Percentiles rank a stretch among this genome's conserved stretches.
Evolutionary conservation across 2,329 filamentous ascomycete species (phyloP).

Genomic region (Arachnopeziza araneosa): DNA sequence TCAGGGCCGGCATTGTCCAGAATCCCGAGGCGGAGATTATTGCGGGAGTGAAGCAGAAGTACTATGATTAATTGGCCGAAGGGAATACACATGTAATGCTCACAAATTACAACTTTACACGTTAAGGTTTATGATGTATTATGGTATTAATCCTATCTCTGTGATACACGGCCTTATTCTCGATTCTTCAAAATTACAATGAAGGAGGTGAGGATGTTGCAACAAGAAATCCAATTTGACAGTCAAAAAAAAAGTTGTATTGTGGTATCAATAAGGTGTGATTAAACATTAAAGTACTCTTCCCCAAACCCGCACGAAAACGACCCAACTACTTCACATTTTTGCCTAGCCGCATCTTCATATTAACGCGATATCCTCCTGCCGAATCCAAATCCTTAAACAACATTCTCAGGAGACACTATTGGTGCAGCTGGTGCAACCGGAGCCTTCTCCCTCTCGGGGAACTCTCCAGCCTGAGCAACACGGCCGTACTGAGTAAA

Average conservation of each 20-base stretch:
- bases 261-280: not conserved
- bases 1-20: conserved; percentile 10
- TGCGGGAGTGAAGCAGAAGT: conserved; percentile 17
- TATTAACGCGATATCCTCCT: not conserved
- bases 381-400: not conserved
- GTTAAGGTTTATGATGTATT: no score
- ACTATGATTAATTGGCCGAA: conserved; percentile 31
- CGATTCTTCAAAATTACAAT: no score
- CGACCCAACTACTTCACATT: not conserved
- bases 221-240: not conserved
- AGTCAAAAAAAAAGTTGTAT: not conserved
- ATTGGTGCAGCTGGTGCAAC: not conserved
- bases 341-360: not conserved
- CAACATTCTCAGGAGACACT: not conserved
- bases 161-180: no score
- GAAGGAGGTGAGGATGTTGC: not conserved
- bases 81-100: no score
- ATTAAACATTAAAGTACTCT: not conserved
- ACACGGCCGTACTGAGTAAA: conserved; percentile 27
- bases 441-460: conserved; percentile 14
- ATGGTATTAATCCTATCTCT: no score
- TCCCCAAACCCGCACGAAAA: not conserved
- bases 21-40: conserved; percentile 15
- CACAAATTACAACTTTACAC: no score
- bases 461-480: conserved; percentile 11